A percentile compares a stretch with the other conserved stretches of the same genome.
phyloP scores from a whole-genome alignment of 805 yeast species.

The Starmerella vaccinii region DNA sequence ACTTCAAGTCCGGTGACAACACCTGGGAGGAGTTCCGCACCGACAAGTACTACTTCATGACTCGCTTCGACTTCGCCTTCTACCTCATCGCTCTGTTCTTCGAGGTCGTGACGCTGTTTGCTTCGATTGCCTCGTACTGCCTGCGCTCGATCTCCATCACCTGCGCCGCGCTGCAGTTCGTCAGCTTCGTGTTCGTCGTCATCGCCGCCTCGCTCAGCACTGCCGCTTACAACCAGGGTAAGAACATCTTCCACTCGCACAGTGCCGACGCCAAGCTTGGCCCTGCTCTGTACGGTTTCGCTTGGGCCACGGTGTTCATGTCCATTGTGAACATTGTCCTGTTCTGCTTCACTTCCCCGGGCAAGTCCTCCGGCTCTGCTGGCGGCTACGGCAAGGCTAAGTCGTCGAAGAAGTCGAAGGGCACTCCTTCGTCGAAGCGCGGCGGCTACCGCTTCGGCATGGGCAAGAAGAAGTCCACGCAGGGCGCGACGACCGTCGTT shows the following conservation, averaged over 20 bases:
- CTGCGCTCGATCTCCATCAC: constrained; percentile 26
- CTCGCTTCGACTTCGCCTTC: constrained; percentile 62
- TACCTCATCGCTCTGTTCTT: constrained; percentile 48
- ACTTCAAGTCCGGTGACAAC: constrained; percentile 46
- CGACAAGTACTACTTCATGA: constrained; percentile 50
- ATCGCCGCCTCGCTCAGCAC: constrained; percentile 65
- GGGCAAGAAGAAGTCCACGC: constrained; percentile 23
- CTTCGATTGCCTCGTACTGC: constrained; percentile 24
- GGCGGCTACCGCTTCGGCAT: constrained; percentile 26
- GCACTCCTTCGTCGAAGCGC: constrained; percentile 47
- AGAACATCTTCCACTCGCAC: constrained; percentile 49
- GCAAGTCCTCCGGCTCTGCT: constrained; percentile 81
- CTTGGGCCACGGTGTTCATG: constrained; percentile 47
- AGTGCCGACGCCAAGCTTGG: constrained; percentile 30
- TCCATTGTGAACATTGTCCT: constrained; percentile 27
- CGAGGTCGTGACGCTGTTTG: constrained; percentile 40
- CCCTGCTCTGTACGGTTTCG: constrained; percentile 41
- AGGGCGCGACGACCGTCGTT: constrained; percentile 12
- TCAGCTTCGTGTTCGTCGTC: constrained; percentile 27
- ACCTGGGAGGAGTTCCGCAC: constrained; percentile 49
- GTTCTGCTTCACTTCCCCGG: constrained; percentile 56
- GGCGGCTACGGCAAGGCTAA: constrained; percentile 61
- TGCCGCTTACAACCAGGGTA: constrained; percentile 68
- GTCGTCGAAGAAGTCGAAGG: constrained; percentile 54
- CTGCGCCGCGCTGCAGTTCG: constrained; percentile 23